phyloP scores from a whole-genome alignment of 1,284 basidiomycete species.

The Tetrapyrgos nigripes region DNA sequence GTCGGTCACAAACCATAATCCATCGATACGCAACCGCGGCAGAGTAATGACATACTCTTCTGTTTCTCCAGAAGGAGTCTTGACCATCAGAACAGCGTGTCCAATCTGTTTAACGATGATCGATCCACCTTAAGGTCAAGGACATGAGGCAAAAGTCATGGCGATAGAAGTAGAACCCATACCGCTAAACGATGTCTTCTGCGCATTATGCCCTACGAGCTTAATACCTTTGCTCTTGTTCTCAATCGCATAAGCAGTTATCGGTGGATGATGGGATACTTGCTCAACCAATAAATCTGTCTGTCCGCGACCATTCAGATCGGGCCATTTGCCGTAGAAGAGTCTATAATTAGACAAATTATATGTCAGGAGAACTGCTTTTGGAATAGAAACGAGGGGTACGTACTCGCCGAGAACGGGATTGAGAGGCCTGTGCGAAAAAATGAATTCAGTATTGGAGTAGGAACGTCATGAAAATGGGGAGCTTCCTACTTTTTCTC shows the following conservation, averaged over 20 bases:
- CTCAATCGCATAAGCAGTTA: slow-evolving; percentile 86
- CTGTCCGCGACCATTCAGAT: slow-evolving; percentile 79
- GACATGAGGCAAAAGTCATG: slow-evolving; percentile 8
- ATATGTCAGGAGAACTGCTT: background rate
- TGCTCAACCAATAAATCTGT: slow-evolving; percentile 94
- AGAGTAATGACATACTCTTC: slow-evolving; percentile 93
- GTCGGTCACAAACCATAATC: slow-evolving; percentile 46
- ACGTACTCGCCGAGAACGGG: slow-evolving; percentile 92
- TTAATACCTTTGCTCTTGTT: slow-evolving; percentile 84
- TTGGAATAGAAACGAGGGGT: background rate
- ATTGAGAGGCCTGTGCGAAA: slow-evolving; percentile 79
- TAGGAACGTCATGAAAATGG: slow-evolving; percentile 6
- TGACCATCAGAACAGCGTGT: slow-evolving; percentile 85
- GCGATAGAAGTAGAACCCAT: slow-evolving; percentile 27
- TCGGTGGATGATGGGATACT: slow-evolving; percentile 94
- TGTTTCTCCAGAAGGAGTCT: slow-evolving; percentile 58
- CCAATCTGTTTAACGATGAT: slow-evolving; percentile 96
- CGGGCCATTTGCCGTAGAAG: slow-evolving; percentile 94
- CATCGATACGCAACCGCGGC: slow-evolving; percentile 76
- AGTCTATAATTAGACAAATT: slow-evolving; percentile 53
- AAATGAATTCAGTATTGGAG: slow-evolving; percentile 15
- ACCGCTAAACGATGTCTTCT: slow-evolving; percentile 95
- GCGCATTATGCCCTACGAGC: slow-evolving; percentile 91
- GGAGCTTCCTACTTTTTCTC: slow-evolving; percentile 85
- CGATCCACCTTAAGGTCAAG: slow-evolving; percentile 53